A percentile compares a stretch with the other conserved stretches of the same genome.
Evolutionary conservation across 306 rosid species (phyloP).

Genomic region (apple (Malus domestica)): ASM211411v1 NC_041798.1:36152001-36152500

Average conservation of each 20-base stretch:
- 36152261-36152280: neutral
- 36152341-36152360: constrained; percentile 77
- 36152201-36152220: neutral
- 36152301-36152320: constrained; percentile 25
- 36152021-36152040: too few relatives aligned
- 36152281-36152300: neutral
- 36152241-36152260: constrained; percentile 9
- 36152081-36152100: too few relatives aligned
- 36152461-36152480: too few relatives aligned
- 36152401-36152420: constrained; percentile 9
- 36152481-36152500: neutral
- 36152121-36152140: neutral
- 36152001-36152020: neutral
- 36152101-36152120: neutral
- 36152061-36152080: too few relatives aligned
- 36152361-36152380: constrained; percentile 83
- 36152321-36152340: constrained; percentile 71
- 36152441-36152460: neutral
- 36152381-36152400: constrained; percentile 86
- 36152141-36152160: neutral
- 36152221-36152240: too few relatives aligned
- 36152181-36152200: neutral
- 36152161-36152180: neutral
- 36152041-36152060: too few relatives aligned
- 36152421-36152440: neutral